phyloP scores from a whole-genome alignment of 2,329 filamentous ascomycete species.

The Dothiorella sarmentorum region DNA sequence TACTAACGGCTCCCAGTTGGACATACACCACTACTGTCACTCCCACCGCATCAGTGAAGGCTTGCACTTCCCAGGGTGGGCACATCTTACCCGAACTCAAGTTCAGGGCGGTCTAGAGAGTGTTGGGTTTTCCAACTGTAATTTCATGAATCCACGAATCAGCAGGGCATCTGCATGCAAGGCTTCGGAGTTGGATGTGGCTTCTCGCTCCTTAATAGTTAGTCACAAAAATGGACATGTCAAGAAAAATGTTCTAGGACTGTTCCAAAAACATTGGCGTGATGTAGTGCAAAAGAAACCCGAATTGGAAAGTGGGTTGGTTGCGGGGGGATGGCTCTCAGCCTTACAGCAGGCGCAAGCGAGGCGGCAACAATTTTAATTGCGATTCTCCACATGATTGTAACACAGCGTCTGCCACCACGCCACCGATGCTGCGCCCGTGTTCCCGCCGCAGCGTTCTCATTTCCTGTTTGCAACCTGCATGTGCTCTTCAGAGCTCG shows the following conservation, averaged over 20 bases:
- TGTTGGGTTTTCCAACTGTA: background rate
- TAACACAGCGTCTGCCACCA: background rate
- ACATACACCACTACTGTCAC: conserved; percentile 36
- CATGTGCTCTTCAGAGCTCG: background rate
- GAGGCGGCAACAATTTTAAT: no score
- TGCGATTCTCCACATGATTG: no score
- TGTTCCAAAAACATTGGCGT: background rate
- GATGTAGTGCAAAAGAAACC: background rate
- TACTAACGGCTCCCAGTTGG: conserved; percentile 20
- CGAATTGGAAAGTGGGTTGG: no score
- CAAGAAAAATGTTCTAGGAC: background rate
- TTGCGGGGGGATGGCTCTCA: no score
- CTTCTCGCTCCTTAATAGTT: background rate
- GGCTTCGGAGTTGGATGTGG: background rate
- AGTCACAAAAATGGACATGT: background rate
- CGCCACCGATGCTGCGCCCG: conserved; percentile 3
- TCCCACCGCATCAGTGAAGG: conserved; percentile 33
- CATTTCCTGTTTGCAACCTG: background rate
- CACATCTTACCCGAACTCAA: conserved; percentile 21
- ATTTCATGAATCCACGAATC: conserved; percentile 2
- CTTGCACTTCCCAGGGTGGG: conserved; percentile 34
- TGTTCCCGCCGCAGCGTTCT: background rate
- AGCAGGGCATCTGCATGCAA: background rate
- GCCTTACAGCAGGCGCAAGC: no score
- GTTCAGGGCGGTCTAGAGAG: background rate